Base-by-base conservation (phyloP, 768 basidiomycete species). In the Tricholoma furcatifolium region DNA sequence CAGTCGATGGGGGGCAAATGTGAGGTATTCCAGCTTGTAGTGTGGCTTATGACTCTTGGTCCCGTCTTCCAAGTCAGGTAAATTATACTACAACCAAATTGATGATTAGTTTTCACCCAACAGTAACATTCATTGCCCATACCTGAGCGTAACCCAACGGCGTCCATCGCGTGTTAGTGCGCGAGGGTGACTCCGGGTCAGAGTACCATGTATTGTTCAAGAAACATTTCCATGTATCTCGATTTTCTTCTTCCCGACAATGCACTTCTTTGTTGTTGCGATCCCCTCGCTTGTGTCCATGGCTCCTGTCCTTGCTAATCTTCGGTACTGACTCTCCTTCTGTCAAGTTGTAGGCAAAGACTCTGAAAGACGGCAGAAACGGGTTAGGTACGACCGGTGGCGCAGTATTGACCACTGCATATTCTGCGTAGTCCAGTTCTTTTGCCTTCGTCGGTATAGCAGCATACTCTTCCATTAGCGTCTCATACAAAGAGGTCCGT, bases 121-220 rank as follows among this genome's bases (percentile, higher is more conserved):
- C 24, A 30, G 60, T 59, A 32, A 24, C 21, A n/a, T n/a, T n/a
- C n/a, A n/a, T 10, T 34, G n/a, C 20, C 59, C 78, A 49, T 64
- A 91, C 92, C 80, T 96, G 93, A 44, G 88, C 85, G 73, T 87
- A 97, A 41, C 91, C 91, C 38, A 94, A 71, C 4, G 89, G 86
- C 8, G 83, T 81, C 79, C 86, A 87, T 43, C 78, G 75, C 45
- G 72, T 72, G 66, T 93, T 94, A 31, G 61, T 73, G 52, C 89
- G 75, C 21, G 88, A 88, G 10, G 93, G 93, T 10, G 88, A 79
- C 18, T 77, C 64, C 20, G 79, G 68, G 70, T 81, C 84, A 60
- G 79, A 83, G 67, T 77, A 73, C 85, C 80, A 87, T 15, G 78
- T 70, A 53, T 79, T 72, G 58, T 80, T 71, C 57, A 84, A 65